A percentile compares a stretch with the other conserved stretches of the same genome.
Conservation (phyloP, 2,329 filamentous ascomycete species). For the Neopestalotiopsis sp. region DNA sequence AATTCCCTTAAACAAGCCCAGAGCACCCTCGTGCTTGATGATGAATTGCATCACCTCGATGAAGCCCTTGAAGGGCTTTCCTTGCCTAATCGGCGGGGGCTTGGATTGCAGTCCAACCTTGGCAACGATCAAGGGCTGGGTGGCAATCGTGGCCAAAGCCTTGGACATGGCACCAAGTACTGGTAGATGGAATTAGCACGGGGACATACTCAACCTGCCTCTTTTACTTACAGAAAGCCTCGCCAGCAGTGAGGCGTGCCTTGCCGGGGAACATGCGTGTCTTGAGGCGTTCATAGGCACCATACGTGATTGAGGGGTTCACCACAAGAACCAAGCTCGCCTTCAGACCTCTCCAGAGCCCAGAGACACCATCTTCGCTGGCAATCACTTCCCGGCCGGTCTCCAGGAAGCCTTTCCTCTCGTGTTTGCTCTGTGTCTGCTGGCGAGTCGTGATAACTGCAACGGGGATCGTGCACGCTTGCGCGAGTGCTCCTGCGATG, state of each 20-base stretch:
- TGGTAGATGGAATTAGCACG: constrained; percentile 40
- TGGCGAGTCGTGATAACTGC: constrained; percentile 95
- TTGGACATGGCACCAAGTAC: constrained; percentile 95
- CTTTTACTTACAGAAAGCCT: constrained; percentile 82
- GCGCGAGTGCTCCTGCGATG: constrained; percentile 85
- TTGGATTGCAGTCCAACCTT: constrained; percentile 97
- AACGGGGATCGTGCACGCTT: constrained; percentile 95
- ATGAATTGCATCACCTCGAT: constrained; percentile 96
- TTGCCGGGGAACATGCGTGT: constrained; percentile 79
- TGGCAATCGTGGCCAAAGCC: constrained; percentile 85
- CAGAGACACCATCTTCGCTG: constrained; percentile 86
- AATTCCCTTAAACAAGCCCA: constrained; percentile 96
- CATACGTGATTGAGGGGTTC: constrained; percentile 97
- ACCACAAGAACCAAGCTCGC: constrained; percentile 94
- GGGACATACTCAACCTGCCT: constrained; percentile 8
- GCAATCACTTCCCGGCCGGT: constrained; percentile 89
- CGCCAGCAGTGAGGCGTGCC: constrained; percentile 76
- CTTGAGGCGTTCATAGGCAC: constrained; percentile 89
- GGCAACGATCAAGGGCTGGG: constrained; percentile 94
- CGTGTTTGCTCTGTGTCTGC: constrained; percentile 85
- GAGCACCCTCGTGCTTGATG: constrained; percentile 80
- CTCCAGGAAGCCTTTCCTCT: constrained; percentile 84
- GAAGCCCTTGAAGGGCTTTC: constrained; percentile 93
- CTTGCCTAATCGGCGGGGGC: constrained; percentile 81
- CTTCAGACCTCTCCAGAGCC: constrained; percentile 94